Evolutionary conservation across 208 protist species (phyloP), one percentile per base, ranked within the genome.

Genomic region (Angomonas ambiguus): DNA sequence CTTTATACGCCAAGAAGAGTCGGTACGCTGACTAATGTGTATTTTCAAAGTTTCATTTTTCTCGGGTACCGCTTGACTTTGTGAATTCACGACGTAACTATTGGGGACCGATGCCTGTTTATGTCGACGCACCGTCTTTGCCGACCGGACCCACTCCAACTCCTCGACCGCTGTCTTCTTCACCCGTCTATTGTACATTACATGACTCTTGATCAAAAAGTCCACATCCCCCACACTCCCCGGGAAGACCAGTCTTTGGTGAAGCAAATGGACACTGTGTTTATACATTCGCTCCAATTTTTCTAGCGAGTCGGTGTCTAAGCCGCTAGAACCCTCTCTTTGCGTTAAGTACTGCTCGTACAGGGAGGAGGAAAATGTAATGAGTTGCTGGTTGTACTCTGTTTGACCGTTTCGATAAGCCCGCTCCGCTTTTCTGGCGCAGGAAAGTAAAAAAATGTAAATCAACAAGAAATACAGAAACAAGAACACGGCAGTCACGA

Each of bases 401-500:
- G 70, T 68, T 1, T 72, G 63, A 10, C 84, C 42, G 41, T 72
- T 69, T 22, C 71, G 45, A 30, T 86, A 51, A 53, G 69, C 33
- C 16, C 65, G 55, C 25, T 76, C 64, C 22, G 71, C 62, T 8
- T 67, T 59, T 20, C 74, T 53, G 10, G 83, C 71, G 20, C 76
- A 51, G 16, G 59, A 20, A 25, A 91, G 64, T 2, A 83, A n/a
- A 25, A 89, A 83, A 2, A 87, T 80, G 56, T 82, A 62, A 0
- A 83, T 61, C 22, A 90, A 56, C 20, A 87, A 59, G 65, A 91
- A 81, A 41, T 84, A 93, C 11, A 88, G 33, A 33, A 93, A 79
- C 0, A 92, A 67, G 18, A 85, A 34, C 0, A 73, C 48, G 2
- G 58, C 69, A 0, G 69, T 72, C 27, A 71, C 42, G 20, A 63